These are phyloP conservation scores for Neonectria ditissima DNA, from an alignment of 2,329 filamentous ascomycete genomes.

Conservation along the genomic window DNA sequence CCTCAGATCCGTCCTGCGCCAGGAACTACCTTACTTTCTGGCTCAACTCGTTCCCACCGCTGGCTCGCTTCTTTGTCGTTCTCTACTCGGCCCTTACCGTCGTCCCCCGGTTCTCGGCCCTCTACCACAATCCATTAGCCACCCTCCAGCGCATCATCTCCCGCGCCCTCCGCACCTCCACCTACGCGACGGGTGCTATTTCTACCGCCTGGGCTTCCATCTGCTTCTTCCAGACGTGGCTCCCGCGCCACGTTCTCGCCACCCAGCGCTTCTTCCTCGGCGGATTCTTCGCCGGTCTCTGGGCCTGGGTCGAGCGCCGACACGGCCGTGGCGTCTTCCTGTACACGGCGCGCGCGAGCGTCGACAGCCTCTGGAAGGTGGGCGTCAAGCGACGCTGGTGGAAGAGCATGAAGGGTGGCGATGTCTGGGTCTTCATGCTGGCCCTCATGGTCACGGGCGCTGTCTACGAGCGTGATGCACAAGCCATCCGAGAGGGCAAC, in stretches of 20 bases:
- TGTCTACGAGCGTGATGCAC: slow-evolving; percentile 79
- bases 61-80: slow-evolving; percentile 82
- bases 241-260: slow-evolving; percentile 80
- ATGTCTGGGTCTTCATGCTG: slow-evolving; percentile 84
- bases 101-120: slow-evolving; percentile 73
- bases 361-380: slow-evolving; percentile 91
- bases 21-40: slow-evolving; percentile 90
- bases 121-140: slow-evolving; percentile 77
- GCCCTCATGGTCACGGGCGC: slow-evolving; percentile 83
- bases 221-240: slow-evolving; percentile 85
- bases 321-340: slow-evolving; percentile 78
- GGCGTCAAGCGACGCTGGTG: slow-evolving; percentile 92
- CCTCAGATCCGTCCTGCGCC: slow-evolving; percentile 86
- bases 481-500: slow-evolving; percentile 73
- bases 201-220: slow-evolving; percentile 89
- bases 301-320: slow-evolving; percentile 80
- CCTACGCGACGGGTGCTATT: slow-evolving; percentile 82
- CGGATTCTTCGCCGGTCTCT: slow-evolving; percentile 86
- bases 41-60: slow-evolving; percentile 82
- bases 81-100: slow-evolving; percentile 77
- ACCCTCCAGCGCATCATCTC: slow-evolving; percentile 75
- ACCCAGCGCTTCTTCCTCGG: slow-evolving; percentile 91
- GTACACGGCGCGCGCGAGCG: slow-evolving; percentile 80
- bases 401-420: slow-evolving; percentile 83
- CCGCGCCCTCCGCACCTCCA: slow-evolving; percentile 77